Evolutionary conservation across 306 rosid genomes (phyloP), one percentile per base, ranked within the genome.

Genomic region (Datisca glomerata): DNA sequence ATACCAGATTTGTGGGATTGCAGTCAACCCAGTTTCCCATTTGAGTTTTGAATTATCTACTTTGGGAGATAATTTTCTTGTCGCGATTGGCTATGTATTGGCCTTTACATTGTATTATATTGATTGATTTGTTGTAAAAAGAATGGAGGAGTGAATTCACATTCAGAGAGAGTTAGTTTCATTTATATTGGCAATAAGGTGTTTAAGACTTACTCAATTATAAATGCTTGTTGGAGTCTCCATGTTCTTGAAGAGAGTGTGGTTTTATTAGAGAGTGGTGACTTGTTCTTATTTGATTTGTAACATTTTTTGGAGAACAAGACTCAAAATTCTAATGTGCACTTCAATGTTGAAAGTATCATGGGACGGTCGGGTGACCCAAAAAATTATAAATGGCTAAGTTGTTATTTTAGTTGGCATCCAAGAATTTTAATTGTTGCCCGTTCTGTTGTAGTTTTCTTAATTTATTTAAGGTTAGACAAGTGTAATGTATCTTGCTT

Each of bases 371-470:
- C 9, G 0, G 49, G 15, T 39, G 28, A 19, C 53, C 57, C 42
- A 4, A 47, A 54, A 23, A 49, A 53, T 15, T 42, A 8, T 23
- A 68, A 31, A 35, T 78, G 94, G 94, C 20, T 78, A 51, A 57
- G 77, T 46, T 78, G 80, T 67, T 85, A 78, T 20, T 78, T 83
- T 45, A 72, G 85, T 66, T 82, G 85, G 85, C 69, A 75, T 54
- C 79, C 75, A 0, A 64, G 79, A 60, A 44, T 72, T 56, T 57
- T 83, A 50, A 61, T 83, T 12, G 65, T 78, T 43, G 77, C 79
- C 0, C 50, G 67, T n/a, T 69, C 74, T 5, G 77, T 75, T 53
- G 79, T 69, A 0, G 49, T 83, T 43, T 83, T 75, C 59, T 59
- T 78, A 40, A 75, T 83, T 54, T 85, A 83, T 59, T 64, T 75